Evolutionary conservation across 352 stramenopile species (phyloP), one percentile per base, ranked within the genome.

Genomic region (Aphanomyces euteiches): DNA sequence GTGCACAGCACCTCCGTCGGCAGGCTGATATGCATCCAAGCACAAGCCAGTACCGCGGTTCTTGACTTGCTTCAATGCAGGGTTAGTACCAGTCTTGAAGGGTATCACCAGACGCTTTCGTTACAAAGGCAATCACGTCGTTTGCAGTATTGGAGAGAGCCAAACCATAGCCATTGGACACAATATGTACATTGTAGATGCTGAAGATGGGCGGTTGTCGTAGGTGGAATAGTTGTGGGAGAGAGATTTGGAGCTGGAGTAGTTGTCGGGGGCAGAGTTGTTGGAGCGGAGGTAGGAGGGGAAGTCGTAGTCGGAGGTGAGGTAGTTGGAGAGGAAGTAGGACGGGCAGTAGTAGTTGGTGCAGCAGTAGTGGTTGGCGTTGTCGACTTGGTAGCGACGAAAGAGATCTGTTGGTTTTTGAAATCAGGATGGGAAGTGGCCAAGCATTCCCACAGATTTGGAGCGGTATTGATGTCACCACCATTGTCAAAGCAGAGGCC

Each of bases 1-100:
- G 53, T 84, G 81, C 19, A 90, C 84, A 17, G 72, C 79, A 10
- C 77, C 82, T 8, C 81, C 84, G 67, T 89, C 73, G 70, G 65
- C 77, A 0, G 17, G 37, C 59, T 91, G 72, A 61, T 83, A 89
- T 36, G 59, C 59, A 56, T 67, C 59, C 19, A 67, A 56, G 17
- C 21, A 67, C 21, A 19, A 12, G 12, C 10, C 17, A 28, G 40
- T 69, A 57, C 65, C 69, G 69, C 73, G 72, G 59, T 64, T 68
- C 41, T 48, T 13, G 56, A 77, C 43, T 12, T n/a, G 43, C 17
- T n/a, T 12, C 43, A n/a, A n/a, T n/a, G 17, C 10, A n/a, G 43
- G 10, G 17, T 50, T n/a, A 50, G 10, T 50, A n/a, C 43, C 43
- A 50, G 10, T 50, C 10, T n/a, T 50, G 43, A 12, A 50, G 43